Percentiles rank a stretch among this genome's conserved stretches.
Conservation (phyloP, 2,329 filamentous ascomycete species). For the Alternaria arbusti region DNA sequence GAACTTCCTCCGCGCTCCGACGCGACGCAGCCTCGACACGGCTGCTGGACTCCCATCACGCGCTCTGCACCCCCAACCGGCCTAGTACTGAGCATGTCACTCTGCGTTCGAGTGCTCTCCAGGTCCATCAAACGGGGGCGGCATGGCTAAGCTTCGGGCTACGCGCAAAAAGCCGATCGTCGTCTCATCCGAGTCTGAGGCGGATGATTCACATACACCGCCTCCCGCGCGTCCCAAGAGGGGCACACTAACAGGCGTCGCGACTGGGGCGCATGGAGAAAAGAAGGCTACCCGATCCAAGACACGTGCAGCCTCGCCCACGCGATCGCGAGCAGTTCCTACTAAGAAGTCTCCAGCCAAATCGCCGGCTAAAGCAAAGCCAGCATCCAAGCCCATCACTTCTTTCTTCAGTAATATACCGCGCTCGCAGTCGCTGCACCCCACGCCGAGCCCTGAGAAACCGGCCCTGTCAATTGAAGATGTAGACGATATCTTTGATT, state of each 20-base stretch:
- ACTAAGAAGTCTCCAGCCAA: slow-evolving; percentile 38
- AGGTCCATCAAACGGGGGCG: slow-evolving; percentile 35
- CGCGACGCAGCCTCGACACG: neutral
- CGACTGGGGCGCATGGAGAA: slow-evolving; percentile 25
- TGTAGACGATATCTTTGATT: slow-evolving; percentile 49
- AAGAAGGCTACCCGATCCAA: slow-evolving; percentile 24
- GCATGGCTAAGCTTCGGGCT: slow-evolving; percentile 49
- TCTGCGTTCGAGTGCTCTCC: slow-evolving; percentile 18
- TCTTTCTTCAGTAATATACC: slow-evolving; percentile 57
- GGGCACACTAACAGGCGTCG: slow-evolving; percentile 32
- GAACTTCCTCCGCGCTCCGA: slow-evolving; percentile 2
- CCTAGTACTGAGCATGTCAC: slow-evolving; percentile 36
- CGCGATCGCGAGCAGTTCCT: slow-evolving; percentile 19
- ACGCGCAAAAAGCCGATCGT: slow-evolving; percentile 46
- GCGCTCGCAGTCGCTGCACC: slow-evolving; percentile 49
- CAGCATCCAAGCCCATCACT: slow-evolving; percentile 52
- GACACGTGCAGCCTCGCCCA: slow-evolving; percentile 30
- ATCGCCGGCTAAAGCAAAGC: slow-evolving; percentile 45
- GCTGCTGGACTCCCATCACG: slow-evolving; percentile 3
- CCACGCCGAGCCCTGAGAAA: slow-evolving; percentile 50
- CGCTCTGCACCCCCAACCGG: slow-evolving; percentile 22
- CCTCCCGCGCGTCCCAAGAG: slow-evolving; percentile 40
- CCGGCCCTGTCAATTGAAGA: slow-evolving; percentile 31
- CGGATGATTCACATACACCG: slow-evolving; percentile 33
- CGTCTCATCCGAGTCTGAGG: slow-evolving; percentile 45